These are phyloP conservation scores for Rehmannia glutinosa DNA, from an alignment of 257 asterid species.

Conservation along the genomic window DNA sequence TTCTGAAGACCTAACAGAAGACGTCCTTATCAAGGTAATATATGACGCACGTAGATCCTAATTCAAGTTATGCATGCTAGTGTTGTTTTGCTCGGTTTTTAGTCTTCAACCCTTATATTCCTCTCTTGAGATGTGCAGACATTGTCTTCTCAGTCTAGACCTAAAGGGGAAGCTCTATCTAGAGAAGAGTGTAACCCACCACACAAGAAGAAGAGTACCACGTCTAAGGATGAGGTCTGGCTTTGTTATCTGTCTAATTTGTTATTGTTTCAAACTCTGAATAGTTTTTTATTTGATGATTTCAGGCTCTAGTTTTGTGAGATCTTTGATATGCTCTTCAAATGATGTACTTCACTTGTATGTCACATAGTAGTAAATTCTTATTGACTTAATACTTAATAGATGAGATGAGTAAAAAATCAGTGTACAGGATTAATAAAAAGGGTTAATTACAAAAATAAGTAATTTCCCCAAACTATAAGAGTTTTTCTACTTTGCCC, in stretches of 20 bases:
- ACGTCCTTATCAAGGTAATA: conserved; percentile 5
- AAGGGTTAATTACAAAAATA: too few species aligned
- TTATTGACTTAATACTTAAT: too few species aligned
- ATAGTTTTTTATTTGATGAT: neutral
- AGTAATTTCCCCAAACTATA: too few species aligned
- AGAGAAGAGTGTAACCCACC: neutral
- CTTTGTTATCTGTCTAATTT: neutral
- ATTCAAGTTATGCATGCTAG: neutral
- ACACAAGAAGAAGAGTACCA: neutral
- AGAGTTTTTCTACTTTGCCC: too few species aligned
- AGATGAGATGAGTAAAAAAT: too few species aligned
- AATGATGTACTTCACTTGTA: too few species aligned
- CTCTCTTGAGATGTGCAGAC: conserved; percentile 13
- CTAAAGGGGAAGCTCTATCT: conserved; percentile 2
- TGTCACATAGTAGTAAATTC: too few species aligned
- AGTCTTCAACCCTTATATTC: neutral
- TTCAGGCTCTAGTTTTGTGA: neutral
- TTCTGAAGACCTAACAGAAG: conserved; percentile 14
- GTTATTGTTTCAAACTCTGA: neutral
- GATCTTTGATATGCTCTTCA: neutral
- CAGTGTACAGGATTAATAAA: too few species aligned
- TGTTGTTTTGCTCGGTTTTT: neutral
- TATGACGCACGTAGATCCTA: neutral
- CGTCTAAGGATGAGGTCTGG: conserved; percentile 6
- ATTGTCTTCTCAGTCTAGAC: conserved; percentile 2